Evolutionary conservation across 192 early-diverging fungal genomes (phyloP), one percentile per base, ranked within the genome.

Genomic region (Jimgerdemannia flammicorona): DNA sequence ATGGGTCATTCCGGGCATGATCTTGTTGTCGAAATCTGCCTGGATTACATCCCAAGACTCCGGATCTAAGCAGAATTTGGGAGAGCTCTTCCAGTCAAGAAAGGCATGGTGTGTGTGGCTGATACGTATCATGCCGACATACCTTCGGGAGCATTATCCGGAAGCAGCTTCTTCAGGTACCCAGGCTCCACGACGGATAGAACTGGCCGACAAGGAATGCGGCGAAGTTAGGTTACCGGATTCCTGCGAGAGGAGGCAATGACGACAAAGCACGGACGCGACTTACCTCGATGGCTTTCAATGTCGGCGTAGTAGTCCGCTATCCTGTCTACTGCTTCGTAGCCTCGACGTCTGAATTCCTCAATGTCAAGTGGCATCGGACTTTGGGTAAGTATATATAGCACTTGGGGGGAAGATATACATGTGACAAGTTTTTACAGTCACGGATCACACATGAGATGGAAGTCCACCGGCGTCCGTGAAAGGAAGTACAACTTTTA

Each of bases 1-100:
- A 79, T 91, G 90, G 2, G 90, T 91, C 17, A 91, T 83, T 3
- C 91, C 90, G 3, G 90, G 91, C 70, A 90, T 82, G 67, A 92
- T 92, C 73, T 87, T 88, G 8, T 70, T 69, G 65, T 86, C 70
- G 40, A 92, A 79, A 64, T 92, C 84, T 6, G 29, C 39, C 19
- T 74, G 74, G 44, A 85, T 85, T 3, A n/a, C 43, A 17, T 85
- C 83, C 69, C 77, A 85, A 20, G 70, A 19, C 17, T 85, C 84
- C 2, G 84, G 81, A 59, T 59, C 49, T 59, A 59, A 59, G 49
- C 29, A 29, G 29, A 29, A 29, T 29, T 29, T 29, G 29, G 29
- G 29, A 29, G 29, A 29, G 29, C 29, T 59, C 14, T 59, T 59
- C 2, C 49, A 59, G 49, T 29, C 29, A 29, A 29, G 29, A 29